Percentiles rank a stretch among this genome's conserved stretches.
These are phyloP conservation scores for Adenanthera pavonina DNA, from an alignment of 306 rosid genomes.

Conservation along the genomic window DNA sequence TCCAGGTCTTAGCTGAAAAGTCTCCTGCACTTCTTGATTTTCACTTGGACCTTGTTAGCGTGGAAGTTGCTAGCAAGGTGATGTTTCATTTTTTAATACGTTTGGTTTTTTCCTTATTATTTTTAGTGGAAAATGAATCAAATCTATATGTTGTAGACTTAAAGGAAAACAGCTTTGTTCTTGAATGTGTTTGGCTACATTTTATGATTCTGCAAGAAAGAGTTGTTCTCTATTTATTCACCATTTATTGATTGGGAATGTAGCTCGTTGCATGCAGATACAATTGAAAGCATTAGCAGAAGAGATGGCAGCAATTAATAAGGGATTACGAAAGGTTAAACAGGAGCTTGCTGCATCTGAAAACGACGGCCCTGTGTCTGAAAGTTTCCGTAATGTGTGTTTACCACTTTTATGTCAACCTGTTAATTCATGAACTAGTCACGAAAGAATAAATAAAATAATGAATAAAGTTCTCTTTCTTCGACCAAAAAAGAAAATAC, in stretches of 20 bases:
- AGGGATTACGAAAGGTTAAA: constrained; percentile 90
- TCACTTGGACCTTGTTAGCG: constrained; percentile 78
- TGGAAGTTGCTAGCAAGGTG: constrained; percentile 92
- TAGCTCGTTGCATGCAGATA: constrained; percentile 73
- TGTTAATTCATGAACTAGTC: constrained; percentile 21
- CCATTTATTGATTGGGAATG: constrained; percentile 33
- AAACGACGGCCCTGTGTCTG: constrained; percentile 92
- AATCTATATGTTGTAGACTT: background rate
- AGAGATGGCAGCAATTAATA: constrained; percentile 96
- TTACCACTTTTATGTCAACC: constrained; percentile 29
- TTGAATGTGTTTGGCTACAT: background rate
- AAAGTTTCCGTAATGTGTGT: constrained; percentile 84
- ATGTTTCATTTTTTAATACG: background rate
- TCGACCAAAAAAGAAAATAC: background rate
- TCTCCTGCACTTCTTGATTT: constrained; percentile 89
- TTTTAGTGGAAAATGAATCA: too few relatives aligned
- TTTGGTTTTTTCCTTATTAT: background rate
- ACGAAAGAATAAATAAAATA: background rate
- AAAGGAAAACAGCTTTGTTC: constrained; percentile 2
- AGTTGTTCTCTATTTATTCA: background rate
- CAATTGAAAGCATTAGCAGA: constrained; percentile 98
- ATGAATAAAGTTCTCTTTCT: background rate
- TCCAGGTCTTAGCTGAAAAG: constrained; percentile 79
- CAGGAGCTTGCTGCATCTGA: constrained; percentile 87
- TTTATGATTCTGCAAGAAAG: too few relatives aligned